Evolutionary conservation across 305 asterid species (phyloP), one percentile per base, ranked within the genome.

Genomic region (Fraxinus xanthoxyloides): DNA sequence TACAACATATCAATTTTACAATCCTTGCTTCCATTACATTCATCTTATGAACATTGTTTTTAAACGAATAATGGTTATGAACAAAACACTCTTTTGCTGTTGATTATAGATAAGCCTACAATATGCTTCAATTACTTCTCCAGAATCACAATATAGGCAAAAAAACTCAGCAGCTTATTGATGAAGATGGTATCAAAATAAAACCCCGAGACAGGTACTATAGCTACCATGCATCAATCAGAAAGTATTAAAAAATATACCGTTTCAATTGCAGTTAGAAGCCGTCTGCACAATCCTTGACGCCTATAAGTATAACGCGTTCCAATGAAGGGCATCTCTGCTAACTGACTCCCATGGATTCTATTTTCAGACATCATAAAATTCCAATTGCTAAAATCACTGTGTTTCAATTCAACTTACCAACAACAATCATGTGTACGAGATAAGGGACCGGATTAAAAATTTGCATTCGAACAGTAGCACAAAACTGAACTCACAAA

Each of bases 311-410:
- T 85, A 80, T 86, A 86, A 31, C 98, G 92, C 31, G 97, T 93
- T 84, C 97, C 97, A 85, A 95, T 90, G 84, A 95, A 95, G 61
- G 98, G 98, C 98, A 95, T 95, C 90, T 95, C 98, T 2, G 96
- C 98, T 84, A 95, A 81, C 82, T 78, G 90, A 83, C 82, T 85
- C 83, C 98, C 98, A 56, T 94, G 97, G 81, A 93, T 87, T 88
- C 98, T 94, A 82, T 82, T n/a, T 79, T 81, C 61, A 59, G 59
- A 82, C 28, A 81, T 70, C 79, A 85, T 28, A 51, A 73, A 84
- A 84, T 79, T 36, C 81, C 65, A 79, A 24, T 67, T 40, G 81
- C 69, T 81, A 31, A 23, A 31, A 54, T 38, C 30, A 30, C 87
- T 46, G 24, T 30, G 75, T 32, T 70, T 70, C 46, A 32, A 17